Evolutionary conservation across 1,284 basidiomycete genomes (phyloP).

Genomic region (Ceratobasidium sp.): DNA sequence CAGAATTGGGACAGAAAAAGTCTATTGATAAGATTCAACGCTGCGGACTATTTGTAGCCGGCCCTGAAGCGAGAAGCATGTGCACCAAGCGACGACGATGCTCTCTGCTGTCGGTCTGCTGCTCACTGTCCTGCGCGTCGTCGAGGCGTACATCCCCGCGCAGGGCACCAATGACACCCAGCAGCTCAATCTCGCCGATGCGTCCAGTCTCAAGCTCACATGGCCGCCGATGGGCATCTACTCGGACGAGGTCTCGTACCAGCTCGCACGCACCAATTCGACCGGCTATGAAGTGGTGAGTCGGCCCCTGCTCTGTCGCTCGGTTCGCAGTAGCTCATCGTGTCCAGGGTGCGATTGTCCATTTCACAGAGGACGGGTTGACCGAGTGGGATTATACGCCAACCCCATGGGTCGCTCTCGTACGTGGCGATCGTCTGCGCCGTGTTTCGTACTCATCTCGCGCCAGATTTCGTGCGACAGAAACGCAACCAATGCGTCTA

Average conservation of each 20-base stretch:
- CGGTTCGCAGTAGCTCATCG: not conserved
- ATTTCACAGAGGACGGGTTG: slow-evolving; percentile 70
- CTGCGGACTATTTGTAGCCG: slow-evolving; percentile 5
- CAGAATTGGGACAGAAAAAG: not conserved
- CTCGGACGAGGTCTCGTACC: slow-evolving; percentile 63
- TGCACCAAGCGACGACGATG: slow-evolving; percentile 33
- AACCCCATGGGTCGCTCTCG: slow-evolving; percentile 87
- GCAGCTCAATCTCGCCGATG: slow-evolving; percentile 61
- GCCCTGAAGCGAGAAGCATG: slow-evolving; percentile 13
- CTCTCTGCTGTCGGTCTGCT: slow-evolving; percentile 23
- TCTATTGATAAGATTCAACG: slow-evolving; percentile 19
- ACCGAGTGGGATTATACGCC: slow-evolving; percentile 53
- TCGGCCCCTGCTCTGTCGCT: not conserved
- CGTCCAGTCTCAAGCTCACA: slow-evolving; percentile 64
- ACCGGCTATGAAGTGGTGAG: slow-evolving; percentile 55
- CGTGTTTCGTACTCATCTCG: not conserved
- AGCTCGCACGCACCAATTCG: slow-evolving; percentile 61
- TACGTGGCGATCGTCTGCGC: slow-evolving; percentile 7
- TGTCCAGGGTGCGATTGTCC: slow-evolving; percentile 72
- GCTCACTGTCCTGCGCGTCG: slow-evolving; percentile 26
- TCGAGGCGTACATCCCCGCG: slow-evolving; percentile 69
- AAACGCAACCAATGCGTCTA: slow-evolving; percentile 69
- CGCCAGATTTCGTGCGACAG: slow-evolving; percentile 70
- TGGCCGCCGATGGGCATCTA: slow-evolving; percentile 62
- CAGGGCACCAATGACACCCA: slow-evolving; percentile 66